A percentile compares a stretch with the other conserved stretches of the same genome.
Conservation (phyloP, 495 filamentous ascomycete genomes). For the Neurospora discreta region DNA sequence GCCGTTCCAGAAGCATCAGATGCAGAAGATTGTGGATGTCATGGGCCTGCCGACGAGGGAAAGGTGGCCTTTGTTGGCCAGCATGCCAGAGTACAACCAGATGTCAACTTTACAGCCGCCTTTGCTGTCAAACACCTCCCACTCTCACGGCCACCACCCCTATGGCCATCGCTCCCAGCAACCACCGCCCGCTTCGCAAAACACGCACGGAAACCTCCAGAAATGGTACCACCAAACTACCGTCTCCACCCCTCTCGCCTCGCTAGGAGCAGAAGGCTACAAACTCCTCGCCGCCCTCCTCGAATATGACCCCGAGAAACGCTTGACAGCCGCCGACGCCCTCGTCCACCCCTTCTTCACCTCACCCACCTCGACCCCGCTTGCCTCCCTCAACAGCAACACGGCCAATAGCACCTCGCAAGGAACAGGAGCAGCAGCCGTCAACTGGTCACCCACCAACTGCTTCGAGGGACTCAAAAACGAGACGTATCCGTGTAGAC, state of each 20-base stretch:
- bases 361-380: slow-evolving; percentile 9
- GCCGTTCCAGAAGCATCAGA: slow-evolving; percentile 94
- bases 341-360: slow-evolving; percentile 82
- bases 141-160: slow-evolving; percentile 29
- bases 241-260: slow-evolving; percentile 27
- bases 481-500: slow-evolving; percentile 71
- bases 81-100: slow-evolving; percentile 74
- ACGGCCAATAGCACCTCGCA: neutral
- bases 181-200: neutral
- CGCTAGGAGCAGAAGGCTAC: slow-evolving; percentile 65
- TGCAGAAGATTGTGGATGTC: slow-evolving; percentile 97
- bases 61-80: slow-evolving; percentile 68
- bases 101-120: slow-evolving; percentile 51
- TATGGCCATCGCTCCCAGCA: slow-evolving; percentile 41
- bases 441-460: slow-evolving; percentile 55
- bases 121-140: slow-evolving; percentile 26
- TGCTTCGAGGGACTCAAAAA: slow-evolving; percentile 83
- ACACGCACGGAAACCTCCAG: slow-evolving; percentile 30
- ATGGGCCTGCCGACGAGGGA: slow-evolving; percentile 85
- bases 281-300: slow-evolving; percentile 70
- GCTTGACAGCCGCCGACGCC: slow-evolving; percentile 74
- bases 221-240: slow-evolving; percentile 48
- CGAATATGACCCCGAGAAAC: slow-evolving; percentile 85
- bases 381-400: neutral
- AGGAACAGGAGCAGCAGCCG: slow-evolving; percentile 6